These are phyloP conservation scores for Nissolia schottii DNA, from an alignment of 306 rosid genomes.

Conservation along the genomic window DNA sequence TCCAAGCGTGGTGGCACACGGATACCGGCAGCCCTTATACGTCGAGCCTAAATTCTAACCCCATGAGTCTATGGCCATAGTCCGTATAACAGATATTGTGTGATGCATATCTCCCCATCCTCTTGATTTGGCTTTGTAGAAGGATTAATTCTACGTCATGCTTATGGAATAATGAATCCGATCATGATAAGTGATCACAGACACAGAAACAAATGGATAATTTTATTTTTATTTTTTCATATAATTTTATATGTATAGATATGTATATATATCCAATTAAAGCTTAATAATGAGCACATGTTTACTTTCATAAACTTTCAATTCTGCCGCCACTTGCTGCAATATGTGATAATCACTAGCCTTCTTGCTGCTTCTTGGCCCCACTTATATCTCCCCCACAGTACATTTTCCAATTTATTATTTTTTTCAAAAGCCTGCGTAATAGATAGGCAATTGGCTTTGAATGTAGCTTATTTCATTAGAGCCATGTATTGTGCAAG, in stretches of 20 bases:
- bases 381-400: not conserved
- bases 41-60: too few relatives aligned
- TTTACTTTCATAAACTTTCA: conserved; percentile 23
- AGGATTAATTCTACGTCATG: not conserved
- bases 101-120: too few relatives aligned
- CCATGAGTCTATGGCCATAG: too few relatives aligned
- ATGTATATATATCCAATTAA: conserved; percentile 11
- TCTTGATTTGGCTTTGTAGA: not conserved
- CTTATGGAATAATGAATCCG: conserved; percentile 21
- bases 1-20: too few relatives aligned
- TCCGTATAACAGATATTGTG: too few relatives aligned
- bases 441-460: conserved; percentile 16
- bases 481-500: conserved; percentile 11
- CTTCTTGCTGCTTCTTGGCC: conserved; percentile 22
- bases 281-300: conserved; percentile 12
- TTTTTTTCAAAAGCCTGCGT: not conserved
- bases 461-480: conserved; percentile 11
- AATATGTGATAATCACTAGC: conserved; percentile 16
- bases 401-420: not conserved
- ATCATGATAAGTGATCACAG: not conserved
- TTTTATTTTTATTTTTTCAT: not conserved
- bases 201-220: not conserved
- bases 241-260: conserved; percentile 6
- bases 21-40: too few relatives aligned
- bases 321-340: conserved; percentile 32